Conservation (phyloP, 2,329 filamentous ascomycete species). For the Colletotrichum abscissum region DNA sequence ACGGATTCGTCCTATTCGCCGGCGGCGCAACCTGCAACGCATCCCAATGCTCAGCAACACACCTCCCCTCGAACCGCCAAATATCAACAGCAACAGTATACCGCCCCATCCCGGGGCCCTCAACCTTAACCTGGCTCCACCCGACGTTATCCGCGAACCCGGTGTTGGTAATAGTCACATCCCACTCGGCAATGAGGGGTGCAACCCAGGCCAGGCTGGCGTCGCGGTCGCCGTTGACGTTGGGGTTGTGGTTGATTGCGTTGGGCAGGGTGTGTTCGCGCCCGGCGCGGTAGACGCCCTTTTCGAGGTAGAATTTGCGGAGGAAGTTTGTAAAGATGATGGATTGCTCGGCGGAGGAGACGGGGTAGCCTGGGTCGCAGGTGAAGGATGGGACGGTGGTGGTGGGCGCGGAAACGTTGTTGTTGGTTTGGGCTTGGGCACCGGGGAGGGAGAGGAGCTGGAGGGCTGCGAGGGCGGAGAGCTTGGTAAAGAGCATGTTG, state of each 20-base stretch:
- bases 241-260: conserved; percentile 6
- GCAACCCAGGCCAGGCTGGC: conserved; percentile 3
- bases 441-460: not conserved
- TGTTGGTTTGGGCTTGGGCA: not conserved
- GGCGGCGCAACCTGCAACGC: conserved; percentile 2
- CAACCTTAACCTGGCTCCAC: not conserved
- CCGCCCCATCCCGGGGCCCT: not conserved
- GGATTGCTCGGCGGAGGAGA: conserved; percentile 1
- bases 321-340: conserved; percentile 2
- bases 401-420: not conserved
- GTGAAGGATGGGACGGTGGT: conserved; percentile 4
- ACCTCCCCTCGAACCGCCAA: conserved; percentile 3
- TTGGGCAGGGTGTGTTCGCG: not conserved
- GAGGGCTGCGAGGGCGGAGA: not conserved
- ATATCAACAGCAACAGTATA: conserved; percentile 9
- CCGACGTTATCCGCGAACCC: conserved; percentile 7
- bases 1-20: conserved; percentile 5
- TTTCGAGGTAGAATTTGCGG: not conserved
- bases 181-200: not conserved
- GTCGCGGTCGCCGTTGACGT: conserved; percentile 1
- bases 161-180: not conserved
- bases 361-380: conserved; percentile 9
- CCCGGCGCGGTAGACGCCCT: not conserved
- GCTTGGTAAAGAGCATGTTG: not conserved
- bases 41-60: conserved; percentile 9